phyloP scores from a whole-genome alignment of 192 early-diverging fungal species.

The Coemansia sp. region DNA sequence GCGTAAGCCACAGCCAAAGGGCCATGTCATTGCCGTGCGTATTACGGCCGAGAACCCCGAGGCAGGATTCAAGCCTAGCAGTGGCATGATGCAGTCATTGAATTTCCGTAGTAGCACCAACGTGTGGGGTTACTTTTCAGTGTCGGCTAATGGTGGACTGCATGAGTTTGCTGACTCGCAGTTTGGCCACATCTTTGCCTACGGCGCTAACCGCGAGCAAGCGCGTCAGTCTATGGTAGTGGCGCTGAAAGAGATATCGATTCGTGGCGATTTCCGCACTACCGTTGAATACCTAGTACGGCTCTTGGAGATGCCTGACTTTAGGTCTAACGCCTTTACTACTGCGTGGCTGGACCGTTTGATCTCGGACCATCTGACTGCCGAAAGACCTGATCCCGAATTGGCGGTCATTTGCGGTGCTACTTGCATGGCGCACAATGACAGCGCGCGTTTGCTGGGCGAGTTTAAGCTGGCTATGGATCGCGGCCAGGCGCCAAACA shows the following conservation, averaged over 20 bases:
- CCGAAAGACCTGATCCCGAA: slow-evolving; percentile 87
- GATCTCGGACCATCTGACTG: slow-evolving; percentile 85
- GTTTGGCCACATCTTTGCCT: slow-evolving; percentile 98
- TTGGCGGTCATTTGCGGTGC: slow-evolving; percentile 92
- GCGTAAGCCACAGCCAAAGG: slow-evolving; percentile 90
- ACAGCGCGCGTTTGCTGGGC: slow-evolving; percentile 62
- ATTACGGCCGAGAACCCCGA: slow-evolving; percentile 99
- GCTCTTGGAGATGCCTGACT: slow-evolving; percentile 87
- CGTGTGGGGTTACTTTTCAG: slow-evolving; percentile 99
- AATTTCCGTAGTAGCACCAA: slow-evolving; percentile 95
- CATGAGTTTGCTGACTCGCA: slow-evolving; percentile 99
- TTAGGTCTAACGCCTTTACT: slow-evolving; percentile 84
- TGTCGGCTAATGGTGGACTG: slow-evolving; percentile 89
- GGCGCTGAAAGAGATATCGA: slow-evolving; percentile 96
- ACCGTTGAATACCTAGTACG: slow-evolving; percentile 97
- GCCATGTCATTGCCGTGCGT: slow-evolving; percentile 96
- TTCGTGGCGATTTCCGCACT: slow-evolving; percentile 97
- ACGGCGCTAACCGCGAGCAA: slow-evolving; percentile 91
- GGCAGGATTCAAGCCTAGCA: slow-evolving; percentile 98
- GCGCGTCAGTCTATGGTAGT: slow-evolving; percentile 95
- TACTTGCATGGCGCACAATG: slow-evolving; percentile 77
- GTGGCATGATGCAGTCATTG: slow-evolving; percentile 93
- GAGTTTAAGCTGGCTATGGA: slow-evolving; percentile 85
- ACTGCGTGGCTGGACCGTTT: slow-evolving; percentile 96
- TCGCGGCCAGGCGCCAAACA: slow-evolving; percentile 88